Percentiles rank a stretch among this genome's conserved stretches.
Conservation (phyloP, 805 yeast genomes). For the Candida qinlingensis region DNA sequence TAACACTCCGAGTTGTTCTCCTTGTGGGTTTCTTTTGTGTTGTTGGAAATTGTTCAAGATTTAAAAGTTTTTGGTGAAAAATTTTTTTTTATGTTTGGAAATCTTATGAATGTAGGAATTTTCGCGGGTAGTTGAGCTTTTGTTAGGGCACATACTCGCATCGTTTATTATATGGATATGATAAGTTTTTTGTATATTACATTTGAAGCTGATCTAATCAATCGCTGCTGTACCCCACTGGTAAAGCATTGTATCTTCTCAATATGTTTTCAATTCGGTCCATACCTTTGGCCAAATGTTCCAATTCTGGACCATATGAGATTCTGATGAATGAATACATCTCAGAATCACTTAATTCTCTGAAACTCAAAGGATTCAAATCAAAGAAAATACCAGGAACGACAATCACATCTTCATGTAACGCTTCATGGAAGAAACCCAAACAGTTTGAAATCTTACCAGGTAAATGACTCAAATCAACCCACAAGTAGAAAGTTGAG, state of each 20-base stretch:
- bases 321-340: slow-evolving; percentile 56
- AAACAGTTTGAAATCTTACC: slow-evolving; percentile 51
- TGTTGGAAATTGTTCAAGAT: background rate
- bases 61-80: background rate
- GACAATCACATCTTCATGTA: slow-evolving; percentile 53
- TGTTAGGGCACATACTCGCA: background rate
- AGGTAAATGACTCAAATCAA: slow-evolving; percentile 49
- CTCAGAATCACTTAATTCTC: slow-evolving; percentile 47
- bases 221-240: slow-evolving; percentile 23
- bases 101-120: background rate
- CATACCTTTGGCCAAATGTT: slow-evolving; percentile 48
- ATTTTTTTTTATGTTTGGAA: background rate
- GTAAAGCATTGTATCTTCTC: slow-evolving; percentile 37
- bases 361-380: slow-evolving; percentile 45
- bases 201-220: background rate
- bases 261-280: slow-evolving; percentile 52
- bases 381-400: slow-evolving; percentile 63
- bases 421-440: slow-evolving; percentile 59
- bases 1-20: background rate
- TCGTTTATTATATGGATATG: background rate
- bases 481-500: slow-evolving; percentile 57
- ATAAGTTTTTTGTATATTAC: too few species aligned
- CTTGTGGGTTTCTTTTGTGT: background rate
- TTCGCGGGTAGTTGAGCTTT: background rate
- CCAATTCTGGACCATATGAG: slow-evolving; percentile 56